phyloP scores from a whole-genome alignment of 306 rosid species.

The Acacia melanoxylon region DNA sequence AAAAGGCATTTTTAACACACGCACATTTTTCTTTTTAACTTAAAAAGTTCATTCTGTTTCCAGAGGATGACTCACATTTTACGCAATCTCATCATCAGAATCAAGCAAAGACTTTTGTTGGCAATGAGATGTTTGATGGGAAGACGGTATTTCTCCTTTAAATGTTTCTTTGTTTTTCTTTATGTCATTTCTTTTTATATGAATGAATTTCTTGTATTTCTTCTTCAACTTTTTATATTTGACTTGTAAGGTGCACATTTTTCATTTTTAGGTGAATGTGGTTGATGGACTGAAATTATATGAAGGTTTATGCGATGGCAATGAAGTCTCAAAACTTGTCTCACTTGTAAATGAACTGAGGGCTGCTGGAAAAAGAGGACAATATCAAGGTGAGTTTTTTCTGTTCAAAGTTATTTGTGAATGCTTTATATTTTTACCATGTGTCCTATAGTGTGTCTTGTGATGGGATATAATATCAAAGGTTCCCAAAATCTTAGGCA shows the following conservation, averaged over 20 bases:
- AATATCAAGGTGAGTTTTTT: slow-evolving; percentile 63
- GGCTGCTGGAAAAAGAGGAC: slow-evolving; percentile 73
- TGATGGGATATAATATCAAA: neutral
- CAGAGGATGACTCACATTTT: slow-evolving; percentile 59
- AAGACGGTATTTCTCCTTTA: slow-evolving; percentile 59
- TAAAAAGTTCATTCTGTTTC: slow-evolving; percentile 24
- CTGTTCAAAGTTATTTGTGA: neutral
- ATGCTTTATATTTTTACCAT: neutral
- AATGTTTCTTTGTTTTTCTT: slow-evolving; percentile 18
- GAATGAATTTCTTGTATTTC: neutral
- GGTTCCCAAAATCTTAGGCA: neutral
- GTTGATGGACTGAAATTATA: slow-evolving; percentile 81
- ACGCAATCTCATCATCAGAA: slow-evolving; percentile 49
- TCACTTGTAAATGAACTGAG: slow-evolving; percentile 70
- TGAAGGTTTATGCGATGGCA: slow-evolving; percentile 54
- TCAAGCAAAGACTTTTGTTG: slow-evolving; percentile 64
- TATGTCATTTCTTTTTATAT: slow-evolving; percentile 13
- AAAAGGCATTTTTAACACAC: neutral
- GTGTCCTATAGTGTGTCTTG: neutral
- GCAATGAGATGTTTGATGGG: slow-evolving; percentile 64
- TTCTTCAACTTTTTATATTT: slow-evolving; percentile 7
- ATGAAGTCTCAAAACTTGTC: slow-evolving; percentile 66
- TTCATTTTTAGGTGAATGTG: slow-evolving; percentile 61
- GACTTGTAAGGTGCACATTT: slow-evolving; percentile 17
- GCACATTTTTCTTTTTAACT: neutral